Conservation (phyloP, 768 basidiomycete species). For the Pluteus cervinus region DNA sequence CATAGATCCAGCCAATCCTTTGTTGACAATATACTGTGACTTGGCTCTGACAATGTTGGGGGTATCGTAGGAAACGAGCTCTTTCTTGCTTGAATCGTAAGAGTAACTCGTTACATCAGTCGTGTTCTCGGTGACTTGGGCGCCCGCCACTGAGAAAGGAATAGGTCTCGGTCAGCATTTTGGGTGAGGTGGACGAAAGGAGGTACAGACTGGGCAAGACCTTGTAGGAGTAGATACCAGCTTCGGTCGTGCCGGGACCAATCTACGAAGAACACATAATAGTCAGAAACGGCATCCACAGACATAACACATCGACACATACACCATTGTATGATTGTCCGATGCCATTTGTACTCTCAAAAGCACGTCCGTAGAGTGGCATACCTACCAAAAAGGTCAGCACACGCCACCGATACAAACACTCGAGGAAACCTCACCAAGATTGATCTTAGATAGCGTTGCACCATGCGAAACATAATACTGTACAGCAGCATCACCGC, state of each 20-base stretch:
- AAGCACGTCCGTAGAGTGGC: constrained; percentile 77
- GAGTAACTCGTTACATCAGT: constrained; percentile 73
- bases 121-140: constrained; percentile 59
- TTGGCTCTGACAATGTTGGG: constrained; percentile 63
- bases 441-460: constrained; percentile 54
- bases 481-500: constrained; percentile 60
- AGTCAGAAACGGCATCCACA: neutral
- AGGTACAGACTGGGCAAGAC: constrained; percentile 47
- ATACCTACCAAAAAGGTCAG: constrained; percentile 40
- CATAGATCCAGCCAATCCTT: constrained; percentile 65
- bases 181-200: neutral
- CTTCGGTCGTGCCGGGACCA: constrained; percentile 66
- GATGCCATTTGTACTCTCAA: constrained; percentile 63
- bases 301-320: neutral
- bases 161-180: neutral
- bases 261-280: constrained; percentile 33
- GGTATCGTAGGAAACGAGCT: constrained; percentile 74
- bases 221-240: constrained; percentile 75
- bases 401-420: neutral
- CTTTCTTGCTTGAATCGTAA: constrained; percentile 59
- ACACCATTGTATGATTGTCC: constrained; percentile 66
- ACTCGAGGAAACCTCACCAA: constrained; percentile 35
- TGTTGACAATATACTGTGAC: constrained; percentile 56
- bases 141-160: constrained; percentile 36
- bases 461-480: constrained; percentile 60